Percentiles rank a stretch among this genome's conserved stretches.
Evolutionary conservation across 75 land plant genomes (phyloP).

Genomic region (Gnetum montanum): DNA sequence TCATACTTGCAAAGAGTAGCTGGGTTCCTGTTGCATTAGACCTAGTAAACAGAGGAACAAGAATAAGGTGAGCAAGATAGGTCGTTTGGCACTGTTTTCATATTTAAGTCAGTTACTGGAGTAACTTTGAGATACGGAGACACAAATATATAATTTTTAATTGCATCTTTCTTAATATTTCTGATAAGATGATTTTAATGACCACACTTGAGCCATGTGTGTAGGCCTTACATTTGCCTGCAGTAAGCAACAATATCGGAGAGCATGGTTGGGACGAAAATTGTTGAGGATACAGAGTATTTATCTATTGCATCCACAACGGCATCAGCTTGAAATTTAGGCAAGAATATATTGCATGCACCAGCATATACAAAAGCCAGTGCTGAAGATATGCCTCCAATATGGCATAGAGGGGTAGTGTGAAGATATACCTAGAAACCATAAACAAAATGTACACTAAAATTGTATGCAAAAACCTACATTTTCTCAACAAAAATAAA

Average conservation of each 20-base stretch:
- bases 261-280: constrained; percentile 94
- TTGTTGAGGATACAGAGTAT: constrained; percentile 64
- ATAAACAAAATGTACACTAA: not conserved
- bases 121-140: not conserved
- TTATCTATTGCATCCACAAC: constrained; percentile 39
- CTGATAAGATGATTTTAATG: not conserved
- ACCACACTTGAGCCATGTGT: not conserved
- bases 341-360: constrained; percentile 66
- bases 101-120: not conserved
- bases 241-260: constrained; percentile 44
- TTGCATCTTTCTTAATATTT: not conserved
- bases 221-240: not conserved
- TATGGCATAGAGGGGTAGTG: constrained; percentile 89
- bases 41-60: too few relatives aligned
- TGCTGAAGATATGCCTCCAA: constrained; percentile 93
- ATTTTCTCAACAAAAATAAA: not conserved
- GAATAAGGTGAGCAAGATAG: too few relatives aligned
- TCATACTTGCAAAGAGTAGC: constrained; percentile 20
- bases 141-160: not conserved
- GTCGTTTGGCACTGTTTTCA: not conserved
- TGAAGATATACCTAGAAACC: constrained; percentile 75
- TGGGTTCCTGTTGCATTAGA: constrained; percentile 3
- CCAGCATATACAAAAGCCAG: constrained; percentile 75
- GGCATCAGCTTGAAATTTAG: constrained; percentile 64
- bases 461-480: not conserved